These are phyloP conservation scores for Amauroascus niger DNA, from an alignment of 2,329 filamentous ascomycete genomes.

Conservation along the genomic window DNA sequence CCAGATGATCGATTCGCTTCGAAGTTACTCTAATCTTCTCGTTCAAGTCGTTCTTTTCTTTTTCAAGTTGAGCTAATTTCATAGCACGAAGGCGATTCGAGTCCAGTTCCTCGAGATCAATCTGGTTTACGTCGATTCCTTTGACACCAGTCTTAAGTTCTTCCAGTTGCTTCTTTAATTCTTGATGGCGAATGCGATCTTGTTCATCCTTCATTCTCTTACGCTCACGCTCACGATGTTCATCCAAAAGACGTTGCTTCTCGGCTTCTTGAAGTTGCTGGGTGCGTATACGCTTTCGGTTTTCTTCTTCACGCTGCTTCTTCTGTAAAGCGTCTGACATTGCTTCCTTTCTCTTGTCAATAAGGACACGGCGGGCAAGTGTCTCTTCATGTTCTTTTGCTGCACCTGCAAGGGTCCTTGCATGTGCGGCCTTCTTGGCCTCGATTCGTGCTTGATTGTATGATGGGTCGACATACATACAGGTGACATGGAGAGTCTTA, in stretches of 20 bases:
- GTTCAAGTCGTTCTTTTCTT: constrained; percentile 92
- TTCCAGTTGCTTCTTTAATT: constrained; percentile 83
- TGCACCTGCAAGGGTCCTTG: constrained; percentile 75
- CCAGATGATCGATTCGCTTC: constrained; percentile 93
- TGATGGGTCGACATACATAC: constrained; percentile 85
- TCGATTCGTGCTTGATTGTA: constrained; percentile 74
- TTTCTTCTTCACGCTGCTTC: constrained; percentile 86
- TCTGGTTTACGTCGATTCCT: constrained; percentile 60
- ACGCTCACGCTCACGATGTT: constrained; percentile 82
- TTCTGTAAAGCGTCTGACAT: constrained; percentile 80
- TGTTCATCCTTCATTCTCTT: constrained; percentile 78
- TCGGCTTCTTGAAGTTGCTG: constrained; percentile 86
- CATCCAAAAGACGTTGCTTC: constrained; percentile 76
- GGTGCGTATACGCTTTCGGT: constrained; percentile 73
- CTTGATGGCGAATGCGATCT: constrained; percentile 81
- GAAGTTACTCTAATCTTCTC: constrained; percentile 84
- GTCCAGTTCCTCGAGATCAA: constrained; percentile 75
- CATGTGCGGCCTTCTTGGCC: constrained; percentile 68
- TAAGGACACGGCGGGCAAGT: constrained; percentile 76
- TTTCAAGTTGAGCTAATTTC: constrained; percentile 91
- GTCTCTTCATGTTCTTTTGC: constrained; percentile 83
- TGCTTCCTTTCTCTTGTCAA: constrained; percentile 94
- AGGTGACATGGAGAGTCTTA: constrained; percentile 83
- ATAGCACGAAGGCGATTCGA: constrained; percentile 83
- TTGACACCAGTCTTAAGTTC: constrained; percentile 86